A percentile compares a stretch with the other conserved stretches of the same genome.
These are phyloP conservation scores for Purpureocillium lavendulum DNA, from an alignment of 2,329 filamentous ascomycete genomes.

Conservation along the genomic window DNA sequence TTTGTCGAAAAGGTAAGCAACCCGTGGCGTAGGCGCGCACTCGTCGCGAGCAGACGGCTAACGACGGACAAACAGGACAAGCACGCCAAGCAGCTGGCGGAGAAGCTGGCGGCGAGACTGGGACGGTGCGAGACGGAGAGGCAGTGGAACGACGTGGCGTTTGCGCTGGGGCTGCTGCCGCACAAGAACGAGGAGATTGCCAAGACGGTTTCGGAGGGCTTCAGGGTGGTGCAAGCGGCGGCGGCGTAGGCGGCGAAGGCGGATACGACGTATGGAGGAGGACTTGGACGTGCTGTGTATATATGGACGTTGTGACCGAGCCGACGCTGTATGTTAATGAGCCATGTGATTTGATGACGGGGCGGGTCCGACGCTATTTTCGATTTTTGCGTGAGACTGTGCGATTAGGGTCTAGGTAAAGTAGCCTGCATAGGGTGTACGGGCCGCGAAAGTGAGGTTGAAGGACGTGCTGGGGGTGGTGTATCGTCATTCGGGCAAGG, in stretches of 20 bases:
- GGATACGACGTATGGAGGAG: background rate
- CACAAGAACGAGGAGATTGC: conserved; percentile 90
- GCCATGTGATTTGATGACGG: too few relatives aligned
- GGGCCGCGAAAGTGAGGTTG: too few relatives aligned
- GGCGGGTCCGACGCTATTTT: too few relatives aligned
- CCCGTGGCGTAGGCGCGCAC: background rate
- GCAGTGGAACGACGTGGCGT: conserved; percentile 97
- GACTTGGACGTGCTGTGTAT: too few relatives aligned
- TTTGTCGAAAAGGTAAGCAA: conserved; percentile 89
- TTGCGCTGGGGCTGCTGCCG: conserved; percentile 77
- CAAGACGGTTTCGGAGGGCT: conserved; percentile 68
- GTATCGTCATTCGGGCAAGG: too few relatives aligned
- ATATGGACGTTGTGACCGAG: too few relatives aligned
- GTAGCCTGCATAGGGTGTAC: too few relatives aligned
- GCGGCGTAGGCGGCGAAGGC: conserved; percentile 34
- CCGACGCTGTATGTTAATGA: too few relatives aligned
- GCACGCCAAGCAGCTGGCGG: conserved; percentile 87
- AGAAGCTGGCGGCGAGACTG: conserved; percentile 84
- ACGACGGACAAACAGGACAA: conserved; percentile 61
- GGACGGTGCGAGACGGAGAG: conserved; percentile 82
- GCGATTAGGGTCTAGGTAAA: too few relatives aligned
- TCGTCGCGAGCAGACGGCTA: conserved; percentile 1
- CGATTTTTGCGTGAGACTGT: too few relatives aligned
- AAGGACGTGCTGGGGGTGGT: too few relatives aligned
- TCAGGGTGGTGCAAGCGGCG: conserved; percentile 58